Evolutionary conservation across 2,329 filamentous ascomycete genomes (phyloP), one percentile per base, ranked within the genome.

Genomic region (Scedosporium apiospermum): DNA sequence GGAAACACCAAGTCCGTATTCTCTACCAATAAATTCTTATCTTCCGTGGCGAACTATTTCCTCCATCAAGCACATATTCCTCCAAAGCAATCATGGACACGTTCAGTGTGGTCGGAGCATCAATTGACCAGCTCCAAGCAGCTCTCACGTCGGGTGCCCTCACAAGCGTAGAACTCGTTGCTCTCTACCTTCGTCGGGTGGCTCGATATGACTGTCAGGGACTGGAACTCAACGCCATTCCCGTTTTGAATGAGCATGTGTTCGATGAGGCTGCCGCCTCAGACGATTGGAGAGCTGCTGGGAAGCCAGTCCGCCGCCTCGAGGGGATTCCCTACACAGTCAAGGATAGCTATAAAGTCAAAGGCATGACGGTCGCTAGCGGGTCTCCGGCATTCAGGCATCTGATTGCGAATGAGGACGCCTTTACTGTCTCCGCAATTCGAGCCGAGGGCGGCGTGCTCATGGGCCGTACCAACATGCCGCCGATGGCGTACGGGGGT

Each of bases 261-360:
- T 71, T 73, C n/a, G 63, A 65, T 3, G 68, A 71, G 26, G 72
- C 72, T 0, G 64, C 66, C 4, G 67, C 67, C 0, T 73, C 72
- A 0, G 72, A 74, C 6, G 67, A 68, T 30, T 63, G 67, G 10
- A 66, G 71, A 2, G 66, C 68, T 7, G 60, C 63, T 2, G 66
- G 67, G 4, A 46, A 27, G 7, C 6, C 62, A 3, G 53, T 61
- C 42, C 55, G 63, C 1, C 57, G 72, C 0, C 71, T 85, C 0
- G 82, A 86, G 65, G 81, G 83, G 1, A 83, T 86, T 6, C 82
- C 82, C 0, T 85, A 77, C 64, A 82, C 81, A 0, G 73, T 84
- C 66, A 86, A 86, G 68, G 83, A 86, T 67, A 80, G 76, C 66
- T 85, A 80, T 72, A 82, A 80, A 65, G 77, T 81, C 30, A 74